phyloP scores from a whole-genome alignment of 2,329 filamentous ascomycete genomes.

The Botrytis sinoallii region DNA sequence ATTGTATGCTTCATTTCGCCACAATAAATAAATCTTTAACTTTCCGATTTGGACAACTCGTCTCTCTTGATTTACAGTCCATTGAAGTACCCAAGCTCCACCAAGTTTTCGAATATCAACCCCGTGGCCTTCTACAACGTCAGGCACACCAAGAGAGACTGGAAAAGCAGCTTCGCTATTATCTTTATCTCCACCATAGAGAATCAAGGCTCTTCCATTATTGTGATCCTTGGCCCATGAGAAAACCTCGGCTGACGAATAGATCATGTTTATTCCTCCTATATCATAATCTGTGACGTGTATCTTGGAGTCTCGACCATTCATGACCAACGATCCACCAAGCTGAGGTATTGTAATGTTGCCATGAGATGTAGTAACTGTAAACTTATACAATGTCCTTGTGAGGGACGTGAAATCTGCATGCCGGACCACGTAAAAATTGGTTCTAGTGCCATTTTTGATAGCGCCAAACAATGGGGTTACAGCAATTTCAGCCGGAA shows the following conservation, averaged over 20 bases:
- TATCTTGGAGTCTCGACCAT: slow-evolving; percentile 62
- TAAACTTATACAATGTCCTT: slow-evolving; percentile 33
- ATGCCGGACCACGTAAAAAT: slow-evolving; percentile 66
- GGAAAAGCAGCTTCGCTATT: slow-evolving; percentile 51
- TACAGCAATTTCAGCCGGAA: slow-evolving; percentile 57
- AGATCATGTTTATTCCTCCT: slow-evolving; percentile 54
- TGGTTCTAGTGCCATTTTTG: slow-evolving; percentile 45
- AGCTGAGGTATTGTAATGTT: slow-evolving; percentile 55
- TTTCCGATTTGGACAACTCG: slow-evolving; percentile 47
- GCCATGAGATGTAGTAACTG: slow-evolving; percentile 53
- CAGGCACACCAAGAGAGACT: background rate
- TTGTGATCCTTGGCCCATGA: slow-evolving; percentile 59
- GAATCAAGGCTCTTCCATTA: slow-evolving; percentile 52
- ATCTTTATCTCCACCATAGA: slow-evolving; percentile 60
- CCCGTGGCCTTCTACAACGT: slow-evolving; percentile 6
- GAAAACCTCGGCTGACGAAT: slow-evolving; percentile 65
- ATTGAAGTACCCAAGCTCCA: slow-evolving; percentile 46
- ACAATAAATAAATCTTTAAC: slow-evolving; percentile 38
- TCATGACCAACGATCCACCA: slow-evolving; percentile 53
- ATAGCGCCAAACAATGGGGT: slow-evolving; percentile 53
- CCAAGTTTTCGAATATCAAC: background rate
- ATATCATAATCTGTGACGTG: slow-evolving; percentile 63
- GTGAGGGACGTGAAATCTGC: slow-evolving; percentile 46
- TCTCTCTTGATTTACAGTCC: slow-evolving; percentile 47
- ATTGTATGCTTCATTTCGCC: slow-evolving; percentile 62